These are phyloP conservation scores for Ophiocytium majus DNA, from an alignment of 352 stramenopile genomes.

Conservation along the genomic window DNA sequence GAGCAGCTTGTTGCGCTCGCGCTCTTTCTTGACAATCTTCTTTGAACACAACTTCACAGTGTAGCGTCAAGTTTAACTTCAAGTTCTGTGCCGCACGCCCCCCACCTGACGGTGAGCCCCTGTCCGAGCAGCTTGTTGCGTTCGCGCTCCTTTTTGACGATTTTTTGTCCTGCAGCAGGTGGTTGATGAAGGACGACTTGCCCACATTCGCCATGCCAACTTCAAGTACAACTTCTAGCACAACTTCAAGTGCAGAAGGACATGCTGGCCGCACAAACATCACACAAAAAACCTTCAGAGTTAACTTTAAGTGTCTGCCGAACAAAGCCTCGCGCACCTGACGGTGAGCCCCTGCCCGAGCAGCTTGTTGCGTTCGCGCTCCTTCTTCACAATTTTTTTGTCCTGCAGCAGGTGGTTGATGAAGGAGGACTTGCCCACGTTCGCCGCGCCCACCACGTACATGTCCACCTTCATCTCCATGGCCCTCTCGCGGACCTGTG, in stretches of 20 bases:
- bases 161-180: conserved; percentile 68
- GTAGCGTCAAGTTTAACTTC: no score
- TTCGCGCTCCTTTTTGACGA: conserved; percentile 54
- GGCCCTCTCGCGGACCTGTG: conserved; percentile 41
- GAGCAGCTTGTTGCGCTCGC: conserved; percentile 31
- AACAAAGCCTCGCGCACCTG: conserved; percentile 25
- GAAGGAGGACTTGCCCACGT: conserved; percentile 86
- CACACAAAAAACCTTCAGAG: no score
- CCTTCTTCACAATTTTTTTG: conserved; percentile 59
- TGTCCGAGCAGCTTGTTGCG: conserved; percentile 49
- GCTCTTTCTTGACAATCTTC: conserved; percentile 58
- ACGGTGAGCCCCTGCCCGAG: conserved; percentile 45
- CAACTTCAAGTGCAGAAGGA: no score
- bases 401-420: conserved; percentile 79
- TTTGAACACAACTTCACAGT: no score
- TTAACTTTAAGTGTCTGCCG: no score
- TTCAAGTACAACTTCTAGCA: no score
- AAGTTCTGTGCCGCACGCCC: no score
- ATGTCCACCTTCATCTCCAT: conserved; percentile 69
- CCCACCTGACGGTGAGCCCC: conserved; percentile 35
- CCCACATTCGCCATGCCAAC: no score
- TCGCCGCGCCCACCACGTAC: conserved; percentile 82
- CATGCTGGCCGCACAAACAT: no score
- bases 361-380: conserved; percentile 29
- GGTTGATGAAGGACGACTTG: conserved; percentile 86